Evolutionary conservation across 2,329 filamentous ascomycete species (phyloP).

Genomic region (Pseudogymnoascus sp.): DNA sequence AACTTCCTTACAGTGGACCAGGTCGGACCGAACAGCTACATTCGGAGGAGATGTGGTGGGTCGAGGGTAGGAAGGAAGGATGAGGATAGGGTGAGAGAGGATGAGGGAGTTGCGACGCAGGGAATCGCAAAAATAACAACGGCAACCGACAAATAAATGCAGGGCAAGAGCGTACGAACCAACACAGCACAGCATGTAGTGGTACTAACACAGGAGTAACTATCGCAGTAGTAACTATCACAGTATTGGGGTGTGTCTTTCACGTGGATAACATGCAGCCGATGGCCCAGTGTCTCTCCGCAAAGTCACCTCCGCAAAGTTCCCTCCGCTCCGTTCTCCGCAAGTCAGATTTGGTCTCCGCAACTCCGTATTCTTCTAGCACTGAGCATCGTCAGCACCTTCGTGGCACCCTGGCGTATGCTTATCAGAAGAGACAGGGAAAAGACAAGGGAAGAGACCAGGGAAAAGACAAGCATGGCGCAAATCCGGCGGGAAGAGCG

Average conservation of each 20-base stretch:
- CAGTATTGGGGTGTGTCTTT: too few species aligned
- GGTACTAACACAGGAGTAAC: too few species aligned
- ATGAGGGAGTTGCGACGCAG: not conserved
- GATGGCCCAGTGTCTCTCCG: not conserved
- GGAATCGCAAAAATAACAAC: not conserved
- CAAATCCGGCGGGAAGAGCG: not conserved
- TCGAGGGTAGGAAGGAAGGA: not conserved
- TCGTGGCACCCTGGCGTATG: not conserved
- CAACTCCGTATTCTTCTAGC: not conserved
- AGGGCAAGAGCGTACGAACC: not conserved
- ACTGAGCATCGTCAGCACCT: not conserved
- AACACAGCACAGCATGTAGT: too few species aligned
- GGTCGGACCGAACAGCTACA: not conserved
- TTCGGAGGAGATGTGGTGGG: not conserved
- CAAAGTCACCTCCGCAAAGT: not conserved
- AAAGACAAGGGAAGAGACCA: not conserved
- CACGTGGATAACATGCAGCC: constrained; percentile 1
- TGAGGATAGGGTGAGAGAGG: too few species aligned
- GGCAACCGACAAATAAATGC: not conserved
- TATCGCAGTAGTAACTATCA: not conserved
- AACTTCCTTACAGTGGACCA: constrained; percentile 1
- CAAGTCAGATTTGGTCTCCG: not conserved
- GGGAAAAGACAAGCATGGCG: not conserved
- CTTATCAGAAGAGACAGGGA: not conserved
- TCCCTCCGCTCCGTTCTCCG: not conserved